Evolutionary conservation across 768 basidiomycete genomes (phyloP).

Genomic region (Suillus luteus): DNA sequence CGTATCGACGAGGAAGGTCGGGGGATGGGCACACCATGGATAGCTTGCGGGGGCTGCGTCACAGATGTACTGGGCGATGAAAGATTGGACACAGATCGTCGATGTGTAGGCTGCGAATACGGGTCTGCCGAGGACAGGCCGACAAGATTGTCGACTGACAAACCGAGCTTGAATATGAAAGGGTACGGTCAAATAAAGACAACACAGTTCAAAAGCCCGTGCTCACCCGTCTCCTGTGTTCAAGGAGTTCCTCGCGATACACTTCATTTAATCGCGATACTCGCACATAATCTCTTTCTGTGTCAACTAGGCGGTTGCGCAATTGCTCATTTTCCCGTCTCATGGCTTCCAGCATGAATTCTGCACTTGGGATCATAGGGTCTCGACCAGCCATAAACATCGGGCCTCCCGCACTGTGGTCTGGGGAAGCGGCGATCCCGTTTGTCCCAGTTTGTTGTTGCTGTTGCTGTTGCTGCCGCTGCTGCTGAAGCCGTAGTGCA

Average conservation of each 20-base stretch:
- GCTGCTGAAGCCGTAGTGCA: conserved; percentile 61
- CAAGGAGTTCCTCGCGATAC: conserved; percentile 83
- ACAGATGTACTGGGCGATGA: conserved; percentile 34
- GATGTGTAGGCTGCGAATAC: conserved; percentile 71
- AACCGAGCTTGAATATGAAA: conserved; percentile 52
- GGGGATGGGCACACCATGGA: conserved; percentile 73
- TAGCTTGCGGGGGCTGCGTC: conserved; percentile 33
- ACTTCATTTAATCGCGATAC: conserved; percentile 77
- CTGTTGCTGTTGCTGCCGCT: conserved; percentile 42
- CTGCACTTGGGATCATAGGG: conserved; percentile 42
- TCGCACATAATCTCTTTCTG: conserved; percentile 76
- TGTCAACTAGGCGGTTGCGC: conserved; percentile 64
- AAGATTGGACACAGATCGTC: conserved; percentile 45
- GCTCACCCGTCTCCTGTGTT: conserved; percentile 72
- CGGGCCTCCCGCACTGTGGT: conserved; percentile 11
- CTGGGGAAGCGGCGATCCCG: conserved; percentile 34
- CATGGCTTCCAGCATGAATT: conserved; percentile 75
- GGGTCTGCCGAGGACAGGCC: conserved; percentile 68
- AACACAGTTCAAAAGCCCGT: conserved; percentile 11
- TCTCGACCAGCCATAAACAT: conserved; percentile 22
- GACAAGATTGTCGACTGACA: conserved; percentile 78
- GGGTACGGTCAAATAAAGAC: conserved; percentile 11
- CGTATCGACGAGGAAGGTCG: conserved; percentile 66
- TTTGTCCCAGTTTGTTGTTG: conserved; percentile 14
- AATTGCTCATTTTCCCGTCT: conserved; percentile 79